Conservation (phyloP, 164 flowering plant genomes). For the Annona squamosa region DNA sequence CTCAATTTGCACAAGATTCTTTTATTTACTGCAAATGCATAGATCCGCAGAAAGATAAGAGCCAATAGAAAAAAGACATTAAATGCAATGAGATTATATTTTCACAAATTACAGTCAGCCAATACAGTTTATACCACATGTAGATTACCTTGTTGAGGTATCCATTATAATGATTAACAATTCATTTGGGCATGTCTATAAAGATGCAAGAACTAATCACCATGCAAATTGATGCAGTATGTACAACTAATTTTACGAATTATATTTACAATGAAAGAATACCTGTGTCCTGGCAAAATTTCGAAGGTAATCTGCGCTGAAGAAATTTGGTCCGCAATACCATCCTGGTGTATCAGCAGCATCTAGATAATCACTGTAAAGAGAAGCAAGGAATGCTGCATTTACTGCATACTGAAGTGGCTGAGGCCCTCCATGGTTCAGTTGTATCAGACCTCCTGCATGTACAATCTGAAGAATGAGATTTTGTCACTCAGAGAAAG, state of each 20-base stretch:
- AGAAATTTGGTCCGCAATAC: constrained; percentile 95
- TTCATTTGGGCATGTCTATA: no score
- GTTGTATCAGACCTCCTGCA: constrained; percentile 84
- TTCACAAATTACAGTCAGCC: no score
- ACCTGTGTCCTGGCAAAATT: constrained; percentile 94
- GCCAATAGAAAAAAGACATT: no score
- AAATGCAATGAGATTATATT: no score
- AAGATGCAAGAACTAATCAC: background rate
- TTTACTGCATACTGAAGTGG: constrained; percentile 88
- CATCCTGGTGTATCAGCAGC: constrained; percentile 98
- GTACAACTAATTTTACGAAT: no score
- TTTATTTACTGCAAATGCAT: background rate
- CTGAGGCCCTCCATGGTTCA: constrained; percentile 90
- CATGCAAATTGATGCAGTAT: no score
- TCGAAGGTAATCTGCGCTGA: constrained; percentile 59
- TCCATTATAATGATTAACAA: no score
- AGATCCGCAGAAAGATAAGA: background rate
- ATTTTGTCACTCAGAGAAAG: background rate
- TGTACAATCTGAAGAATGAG: background rate
- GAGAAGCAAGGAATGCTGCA: constrained; percentile 87
- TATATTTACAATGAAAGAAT: background rate
- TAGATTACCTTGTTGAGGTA: no score
- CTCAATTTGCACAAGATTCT: background rate
- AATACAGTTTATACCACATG: no score
- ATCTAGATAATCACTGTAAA: constrained; percentile 80